Base-by-base conservation (phyloP, 208 protist genomes). In the Trypanosoma mega region DNA sequence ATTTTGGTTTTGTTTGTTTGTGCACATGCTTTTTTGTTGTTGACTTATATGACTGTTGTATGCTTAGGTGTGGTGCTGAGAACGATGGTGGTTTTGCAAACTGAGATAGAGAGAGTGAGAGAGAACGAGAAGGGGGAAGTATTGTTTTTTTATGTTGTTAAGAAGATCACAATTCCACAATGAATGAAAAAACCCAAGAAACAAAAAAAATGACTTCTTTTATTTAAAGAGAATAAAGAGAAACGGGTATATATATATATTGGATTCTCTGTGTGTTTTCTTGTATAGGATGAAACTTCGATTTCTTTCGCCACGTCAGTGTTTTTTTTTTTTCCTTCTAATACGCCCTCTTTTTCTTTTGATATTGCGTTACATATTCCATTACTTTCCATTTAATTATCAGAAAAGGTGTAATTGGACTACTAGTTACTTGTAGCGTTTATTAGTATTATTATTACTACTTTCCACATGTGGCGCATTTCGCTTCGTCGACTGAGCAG, bases 381-480 rank as follows among this genome's bases (percentile, higher is more conserved):
- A n/a, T n/a, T n/a, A n/a, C n/a, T n/a, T n/a, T n/a, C n/a, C n/a
- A n/a, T n/a, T n/a, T n/a, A n/a, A n/a, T n/a, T n/a, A n/a, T n/a
- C n/a, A n/a, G n/a, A n/a, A n/a, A n/a, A n/a, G n/a, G n/a, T n/a
- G n/a, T n/a, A n/a, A n/a, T n/a, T n/a, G n/a, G n/a, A n/a, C n/a
- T n/a, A n/a, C n/a, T n/a, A n/a, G n/a, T n/a, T n/a, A 39, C 8
- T 39, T 12, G 34, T 12, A 39, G n/a, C 50, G 18, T 14, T 30
- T 63, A 6, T 45, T 2, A 18, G 18, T 33, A 26, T 11, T 41
- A 46, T 24, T 18, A 14, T 50, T 31, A 26, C 11, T 16, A 20
- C 29, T 9, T 34, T 3, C 21, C 11, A 31, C 18, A 70, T 70
- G 63, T 70, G 53, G 54, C 50, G 63, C 29, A 36, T 63, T 21